phyloP scores from a whole-genome alignment of 371 early-diverging fungal species.

The Catenaria anguillulae region DNA sequence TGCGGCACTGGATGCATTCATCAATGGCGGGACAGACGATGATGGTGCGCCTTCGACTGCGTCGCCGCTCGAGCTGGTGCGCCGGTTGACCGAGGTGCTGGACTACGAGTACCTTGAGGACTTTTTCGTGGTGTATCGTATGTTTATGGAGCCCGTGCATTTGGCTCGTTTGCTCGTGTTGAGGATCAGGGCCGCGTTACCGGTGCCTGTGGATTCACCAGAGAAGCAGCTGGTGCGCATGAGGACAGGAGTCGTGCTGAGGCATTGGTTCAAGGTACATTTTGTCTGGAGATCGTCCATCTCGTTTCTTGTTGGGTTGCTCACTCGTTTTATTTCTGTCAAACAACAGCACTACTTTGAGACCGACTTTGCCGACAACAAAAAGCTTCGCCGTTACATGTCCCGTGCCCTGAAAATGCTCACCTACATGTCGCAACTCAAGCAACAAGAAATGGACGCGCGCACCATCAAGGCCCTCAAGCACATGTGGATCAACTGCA shows the following conservation, averaged over 20 bases:
- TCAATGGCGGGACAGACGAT: not conserved
- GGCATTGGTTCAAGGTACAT: not conserved
- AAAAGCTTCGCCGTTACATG: conserved; percentile 1
- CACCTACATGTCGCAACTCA: not conserved
- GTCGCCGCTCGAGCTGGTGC: not conserved
- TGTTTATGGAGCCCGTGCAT: conserved; percentile 40
- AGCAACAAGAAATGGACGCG: not conserved
- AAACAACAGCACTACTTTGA: not conserved
- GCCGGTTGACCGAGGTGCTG: conserved; percentile 9
- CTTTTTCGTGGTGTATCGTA: conserved; percentile 50
- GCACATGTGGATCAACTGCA: not conserved
- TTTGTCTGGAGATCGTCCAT: no score
- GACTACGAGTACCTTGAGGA: conserved; percentile 55
- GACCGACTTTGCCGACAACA: conserved; percentile 2
- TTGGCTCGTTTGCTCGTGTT: conserved; percentile 38
- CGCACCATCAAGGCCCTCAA: not conserved
- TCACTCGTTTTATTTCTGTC: no score
- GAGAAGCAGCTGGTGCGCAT: conserved; percentile 43
- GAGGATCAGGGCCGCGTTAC: conserved; percentile 45
- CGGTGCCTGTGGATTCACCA: conserved; percentile 26
- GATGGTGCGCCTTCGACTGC: not conserved
- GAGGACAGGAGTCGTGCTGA: conserved; percentile 11
- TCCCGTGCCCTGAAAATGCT: not conserved
- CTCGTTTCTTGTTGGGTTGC: not conserved
- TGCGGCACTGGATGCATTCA: not conserved